Percentiles rank a stretch among this genome's conserved stretches.
Conservation (phyloP, 2,329 filamentous ascomycete species). For the Chrysoporthe cubensis region DNA sequence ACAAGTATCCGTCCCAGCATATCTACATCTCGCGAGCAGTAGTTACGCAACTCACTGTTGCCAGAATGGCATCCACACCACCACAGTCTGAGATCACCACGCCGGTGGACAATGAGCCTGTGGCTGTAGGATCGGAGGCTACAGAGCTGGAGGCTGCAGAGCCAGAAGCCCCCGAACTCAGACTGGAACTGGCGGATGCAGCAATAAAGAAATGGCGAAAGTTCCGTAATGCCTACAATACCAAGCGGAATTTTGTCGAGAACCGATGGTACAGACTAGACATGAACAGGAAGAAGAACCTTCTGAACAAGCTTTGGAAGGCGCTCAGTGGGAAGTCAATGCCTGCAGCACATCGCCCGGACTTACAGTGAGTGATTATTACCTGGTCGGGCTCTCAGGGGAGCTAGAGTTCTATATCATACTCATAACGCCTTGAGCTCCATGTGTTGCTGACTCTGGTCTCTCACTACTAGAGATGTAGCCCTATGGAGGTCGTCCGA, state of each 20-base stretch:
- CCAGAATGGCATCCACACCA: background rate
- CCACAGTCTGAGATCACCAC: background rate
- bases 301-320: background rate
- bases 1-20: background rate
- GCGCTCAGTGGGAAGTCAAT: background rate
- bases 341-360: background rate
- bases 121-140: no score
- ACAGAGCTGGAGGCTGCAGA: no score
- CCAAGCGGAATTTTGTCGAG: background rate
- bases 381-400: no score
- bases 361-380: background rate
- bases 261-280: background rate
- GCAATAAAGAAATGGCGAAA: background rate
- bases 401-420: no score
- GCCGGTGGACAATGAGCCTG: no score
- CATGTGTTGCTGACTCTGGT: background rate
- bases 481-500: background rate
- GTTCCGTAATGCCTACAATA: background rate
- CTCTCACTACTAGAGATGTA: background rate
- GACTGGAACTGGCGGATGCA: background rate
- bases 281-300: background rate
- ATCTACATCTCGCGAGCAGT: background rate
- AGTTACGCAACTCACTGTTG: background rate
- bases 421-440: no score
- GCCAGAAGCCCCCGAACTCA: background rate